Base-by-base conservation (phyloP, 1,284 basidiomycete genomes). In the Anthracocystis panici-leucophaei region DNA sequence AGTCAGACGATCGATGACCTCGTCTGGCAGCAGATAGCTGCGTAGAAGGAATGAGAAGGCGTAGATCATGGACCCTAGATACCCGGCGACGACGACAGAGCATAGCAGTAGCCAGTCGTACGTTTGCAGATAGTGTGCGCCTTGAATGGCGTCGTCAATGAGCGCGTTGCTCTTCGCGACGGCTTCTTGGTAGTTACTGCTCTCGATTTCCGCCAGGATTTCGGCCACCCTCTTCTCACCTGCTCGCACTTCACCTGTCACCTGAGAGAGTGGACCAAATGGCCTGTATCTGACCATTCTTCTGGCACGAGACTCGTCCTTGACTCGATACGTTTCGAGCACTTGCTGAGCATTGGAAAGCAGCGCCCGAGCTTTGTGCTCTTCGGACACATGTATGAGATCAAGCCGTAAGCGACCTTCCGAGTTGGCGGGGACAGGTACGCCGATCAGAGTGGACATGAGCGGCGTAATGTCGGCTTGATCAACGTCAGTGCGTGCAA, bases 381-480 rank as follows among this genome's bases (percentile, higher is more conserved):
- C 91, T 38, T 79, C 65, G 0, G 77, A 44, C 1, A 78, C 59
- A 33, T 82, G 77, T 14, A 86, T 53, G 40, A 86, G 81, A 14
- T 79, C 74, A 29, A 84, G 64, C 0, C 86, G 86, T 27, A 87
- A 58, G 1, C 77, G 72, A 8, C 86, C 86, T 38, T 85, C 85
- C 1, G 84, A 84, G 57, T 87, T 87, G 20, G 85, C 86, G 0
- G 82, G 82, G 10, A 82, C 51, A 1, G 79, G 76, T 1, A 79
- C 50, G 12, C 74, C 78, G 14, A 84, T 45, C 18, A 82, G 65
- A 6, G 80, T 65, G 5, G 86, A 81, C 91, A 95, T 93, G 46
- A 95, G 87, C 7, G 91, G 88, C 10, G 94, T 89, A 21, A 95
- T 87, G 79, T 95, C 93, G 0, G 93, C 94, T 80, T 95, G 94